Evolutionary conservation across 371 early-diverging fungal genomes (phyloP).

Genomic region (Dipsacomyces acuminosporus): DNA sequence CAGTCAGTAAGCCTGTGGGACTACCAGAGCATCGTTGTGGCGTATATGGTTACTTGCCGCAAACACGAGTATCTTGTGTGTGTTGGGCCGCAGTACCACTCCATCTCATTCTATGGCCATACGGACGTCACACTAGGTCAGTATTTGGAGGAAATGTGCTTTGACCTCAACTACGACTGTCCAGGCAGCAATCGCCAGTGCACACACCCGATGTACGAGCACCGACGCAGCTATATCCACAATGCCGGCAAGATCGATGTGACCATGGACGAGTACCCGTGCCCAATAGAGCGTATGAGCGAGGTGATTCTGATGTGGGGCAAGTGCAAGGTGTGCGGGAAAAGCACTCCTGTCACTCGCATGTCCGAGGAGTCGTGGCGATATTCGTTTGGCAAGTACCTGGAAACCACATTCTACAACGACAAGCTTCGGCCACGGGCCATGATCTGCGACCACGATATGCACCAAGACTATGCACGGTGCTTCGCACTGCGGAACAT

Average conservation of each 20-base stretch:
- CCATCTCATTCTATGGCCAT: constrained; percentile 74
- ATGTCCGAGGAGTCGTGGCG: constrained; percentile 86
- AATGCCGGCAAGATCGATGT: constrained; percentile 71
- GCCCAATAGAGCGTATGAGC: constrained; percentile 66
- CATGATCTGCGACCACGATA: constrained; percentile 73
- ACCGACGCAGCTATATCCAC: constrained; percentile 81
- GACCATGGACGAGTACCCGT: constrained; percentile 61
- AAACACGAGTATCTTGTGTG: constrained; percentile 51
- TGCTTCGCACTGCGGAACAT: constrained; percentile 70
- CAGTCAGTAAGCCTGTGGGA: constrained; percentile 45
- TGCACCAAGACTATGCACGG: constrained; percentile 71
- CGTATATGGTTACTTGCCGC: constrained; percentile 42
- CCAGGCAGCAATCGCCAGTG: constrained; percentile 58
- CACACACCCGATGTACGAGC: constrained; percentile 63
- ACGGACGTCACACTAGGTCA: constrained; percentile 83
- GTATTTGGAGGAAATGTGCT: constrained; percentile 78
- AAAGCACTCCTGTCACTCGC: constrained; percentile 64
- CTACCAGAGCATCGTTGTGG: constrained; percentile 44
- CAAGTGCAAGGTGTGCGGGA: constrained; percentile 67
- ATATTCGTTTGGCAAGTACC: constrained; percentile 92
- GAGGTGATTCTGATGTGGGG: constrained; percentile 82
- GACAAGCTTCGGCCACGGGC: constrained; percentile 64
- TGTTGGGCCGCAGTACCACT: constrained; percentile 62
- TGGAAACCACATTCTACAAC: constrained; percentile 81
- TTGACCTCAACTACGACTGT: constrained; percentile 60